Evolutionary conservation across 1,284 basidiomycete species (phyloP), one percentile per base, ranked within the genome.

Genomic region (Schizopora paradoxa): DNA sequence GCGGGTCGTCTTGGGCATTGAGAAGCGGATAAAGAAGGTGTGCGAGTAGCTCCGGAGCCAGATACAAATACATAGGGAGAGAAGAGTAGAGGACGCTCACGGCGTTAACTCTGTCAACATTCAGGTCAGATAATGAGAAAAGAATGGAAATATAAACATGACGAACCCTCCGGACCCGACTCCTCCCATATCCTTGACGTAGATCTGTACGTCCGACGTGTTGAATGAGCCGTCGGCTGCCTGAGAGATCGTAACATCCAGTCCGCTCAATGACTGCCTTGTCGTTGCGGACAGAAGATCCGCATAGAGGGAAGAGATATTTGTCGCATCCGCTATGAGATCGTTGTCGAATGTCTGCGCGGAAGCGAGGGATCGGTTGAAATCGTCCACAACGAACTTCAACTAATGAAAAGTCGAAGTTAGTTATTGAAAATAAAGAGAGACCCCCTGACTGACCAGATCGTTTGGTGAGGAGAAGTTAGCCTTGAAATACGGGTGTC

Each of bases 71-170:
- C 4, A 67, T 61, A 0, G 75, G 75, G 32, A 71, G 66, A 0
- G 72, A 61, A 1, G 72, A 63, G 48, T 67, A 76, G 5, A 78
- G 58, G 2, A 63, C 62, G 45, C 77, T 73, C 2, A 74, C 70
- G 2, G 74, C 67, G 48, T 70, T 75, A 5, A 67, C 22, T 31
- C 38, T 40, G 23, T 10, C n/a, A n/a, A n/a, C n/a, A n/a, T n/a
- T n/a, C n/a, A n/a, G n/a, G n/a, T n/a, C n/a, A n/a, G n/a, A n/a
- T n/a, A n/a, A n/a, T n/a, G n/a, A n/a, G n/a, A n/a, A n/a, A n/a
- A n/a, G n/a, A n/a, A n/a, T n/a, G n/a, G n/a, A n/a, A n/a, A n/a
- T n/a, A n/a, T n/a, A n/a, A n/a, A n/a, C n/a, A n/a, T n/a, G n/a
- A n/a, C n/a, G n/a, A n/a, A 49, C 47, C 36, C 35, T 10, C 31